phyloP scores from a whole-genome alignment of 2,329 filamentous ascomycete genomes.

The Paraconiothyrium brasiliense region DNA sequence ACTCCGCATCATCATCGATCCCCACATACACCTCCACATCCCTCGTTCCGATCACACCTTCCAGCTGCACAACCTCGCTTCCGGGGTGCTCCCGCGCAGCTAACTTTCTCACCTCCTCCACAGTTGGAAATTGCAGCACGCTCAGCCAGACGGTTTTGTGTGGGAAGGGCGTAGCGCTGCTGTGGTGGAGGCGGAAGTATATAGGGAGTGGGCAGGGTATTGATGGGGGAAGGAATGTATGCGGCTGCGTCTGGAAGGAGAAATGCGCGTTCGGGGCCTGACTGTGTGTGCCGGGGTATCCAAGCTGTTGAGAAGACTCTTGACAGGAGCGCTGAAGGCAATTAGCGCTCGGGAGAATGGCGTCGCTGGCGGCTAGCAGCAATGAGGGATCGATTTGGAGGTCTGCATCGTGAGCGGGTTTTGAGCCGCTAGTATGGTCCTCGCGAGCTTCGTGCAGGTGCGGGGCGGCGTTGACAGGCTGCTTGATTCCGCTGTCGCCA shows the following conservation, averaged over 20 bases:
- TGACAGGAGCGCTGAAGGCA: conserved; percentile 33
- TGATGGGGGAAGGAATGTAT: not conserved
- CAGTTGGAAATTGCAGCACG: conserved; percentile 65
- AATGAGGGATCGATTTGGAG: conserved; percentile 72
- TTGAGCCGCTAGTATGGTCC: conserved; percentile 22
- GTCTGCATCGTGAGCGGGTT: conserved; percentile 54
- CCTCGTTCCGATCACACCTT: conserved; percentile 68
- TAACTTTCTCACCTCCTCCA: conserved; percentile 70
- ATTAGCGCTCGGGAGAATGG: conserved; percentile 40
- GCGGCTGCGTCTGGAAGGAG: conserved; percentile 9
- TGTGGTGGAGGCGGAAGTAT: conserved; percentile 74
- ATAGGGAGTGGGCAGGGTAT: conserved; percentile 60
- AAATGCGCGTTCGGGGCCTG: conserved; percentile 25
- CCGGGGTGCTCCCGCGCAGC: conserved; percentile 70
- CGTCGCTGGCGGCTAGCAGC: conserved; percentile 65
- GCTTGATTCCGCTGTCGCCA: conserved; percentile 29
- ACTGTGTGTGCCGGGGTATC: conserved; percentile 23
- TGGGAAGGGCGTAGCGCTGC: conserved; percentile 64
- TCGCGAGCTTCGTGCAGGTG: not conserved
- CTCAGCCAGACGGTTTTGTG: conserved; percentile 70
- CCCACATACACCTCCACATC: conserved; percentile 68
- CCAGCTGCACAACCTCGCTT: conserved; percentile 66
- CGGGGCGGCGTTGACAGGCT: conserved; percentile 1
- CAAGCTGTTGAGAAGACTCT: conserved; percentile 37
- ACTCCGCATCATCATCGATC: conserved; percentile 76